Evolutionary conservation across 225 moss, liverwort and hornwort species (phyloP).

Genomic region (Pseudisothecium myosuroides): DNA sequence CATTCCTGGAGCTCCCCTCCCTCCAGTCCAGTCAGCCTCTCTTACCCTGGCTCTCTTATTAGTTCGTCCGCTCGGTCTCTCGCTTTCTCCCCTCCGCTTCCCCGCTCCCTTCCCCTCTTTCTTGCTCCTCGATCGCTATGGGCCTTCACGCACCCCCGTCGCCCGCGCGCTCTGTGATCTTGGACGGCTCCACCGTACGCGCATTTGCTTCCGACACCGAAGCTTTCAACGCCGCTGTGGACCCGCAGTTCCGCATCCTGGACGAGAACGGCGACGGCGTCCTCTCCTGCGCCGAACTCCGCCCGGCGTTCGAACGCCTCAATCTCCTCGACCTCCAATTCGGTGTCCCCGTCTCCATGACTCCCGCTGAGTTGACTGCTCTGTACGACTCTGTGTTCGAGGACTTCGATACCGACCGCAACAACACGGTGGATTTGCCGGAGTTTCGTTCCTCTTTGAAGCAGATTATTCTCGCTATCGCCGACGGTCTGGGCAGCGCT

Average conservation of each 20-base stretch:
- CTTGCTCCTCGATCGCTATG: background rate
- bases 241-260: conserved; percentile 44
- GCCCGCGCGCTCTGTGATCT: conserved; percentile 30
- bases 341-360: conserved; percentile 53
- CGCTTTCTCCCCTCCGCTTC: background rate
- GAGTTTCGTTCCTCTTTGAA: conserved; percentile 66
- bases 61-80: background rate
- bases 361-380: conserved; percentile 44
- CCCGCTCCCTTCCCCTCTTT: background rate
- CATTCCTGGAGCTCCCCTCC: background rate
- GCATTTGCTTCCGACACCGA: conserved; percentile 43
- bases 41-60: background rate
- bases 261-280: conserved; percentile 60
- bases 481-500: conserved; percentile 55
- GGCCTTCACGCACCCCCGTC: background rate
- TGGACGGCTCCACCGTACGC: conserved; percentile 65
- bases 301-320: conserved; percentile 64
- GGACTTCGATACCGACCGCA: conserved; percentile 61
- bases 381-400: conserved; percentile 72
- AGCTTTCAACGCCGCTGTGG: conserved; percentile 38
- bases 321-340: conserved; percentile 59
- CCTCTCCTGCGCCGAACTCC: conserved; percentile 48
- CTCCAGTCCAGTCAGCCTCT: background rate
- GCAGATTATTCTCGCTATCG: conserved; percentile 59
- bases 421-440: conserved; percentile 40